Base-by-base conservation (phyloP, 352 stramenopile genomes). In the Pythium sukuiense region DNA sequence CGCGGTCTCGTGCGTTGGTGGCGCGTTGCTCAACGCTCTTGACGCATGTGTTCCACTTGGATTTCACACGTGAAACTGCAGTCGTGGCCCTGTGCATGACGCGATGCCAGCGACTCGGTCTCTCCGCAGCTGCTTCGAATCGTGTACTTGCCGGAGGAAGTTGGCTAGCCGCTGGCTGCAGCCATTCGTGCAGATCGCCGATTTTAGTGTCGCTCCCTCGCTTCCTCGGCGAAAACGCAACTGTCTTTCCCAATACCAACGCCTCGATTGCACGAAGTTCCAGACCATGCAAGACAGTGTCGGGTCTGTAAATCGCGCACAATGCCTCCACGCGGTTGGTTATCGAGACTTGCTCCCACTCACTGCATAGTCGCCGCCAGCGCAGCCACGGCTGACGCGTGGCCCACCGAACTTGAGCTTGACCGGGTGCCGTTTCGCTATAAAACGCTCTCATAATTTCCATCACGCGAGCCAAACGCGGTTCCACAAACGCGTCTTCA, bases 401-500 rank as follows among this genome's bases (percentile, higher is more conserved):
- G 13, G 13, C 9, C 50, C 33, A 63, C 16, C 14, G 24, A 7
- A 60, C 55, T 6, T 59, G 55, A 13, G 20, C 29, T 33, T 27
- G 3, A 0, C 63, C 63, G 11, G 20, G 13, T 24, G 16, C 1
- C 14, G 63, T 69, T 1, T 59, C 33, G 5, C 55, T 16, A 20
- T 62, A 63, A 43, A 61, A 69, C 12, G 1, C 3, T 1, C 12
- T 18, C 24, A 53, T 9, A 11, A 16, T 7, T 16, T 20, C 27
- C 20, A 53, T 39, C 18, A 29, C 45, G 1, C 4, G 14, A 5
- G 14, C 13, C 30, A 68, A 20, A 0, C 53, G 30, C 0, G 41
- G 29, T 11, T 50, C 61, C 29, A 68, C 61, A 33, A 68, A 62
- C 45, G 32, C 53, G 43, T 68, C 61, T 32, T 68, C 61, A 30